Percentiles rank a stretch among this genome's conserved stretches.
phyloP scores from a whole-genome alignment of 1,284 basidiomycete species.

The Mixia osmundae region DNA sequence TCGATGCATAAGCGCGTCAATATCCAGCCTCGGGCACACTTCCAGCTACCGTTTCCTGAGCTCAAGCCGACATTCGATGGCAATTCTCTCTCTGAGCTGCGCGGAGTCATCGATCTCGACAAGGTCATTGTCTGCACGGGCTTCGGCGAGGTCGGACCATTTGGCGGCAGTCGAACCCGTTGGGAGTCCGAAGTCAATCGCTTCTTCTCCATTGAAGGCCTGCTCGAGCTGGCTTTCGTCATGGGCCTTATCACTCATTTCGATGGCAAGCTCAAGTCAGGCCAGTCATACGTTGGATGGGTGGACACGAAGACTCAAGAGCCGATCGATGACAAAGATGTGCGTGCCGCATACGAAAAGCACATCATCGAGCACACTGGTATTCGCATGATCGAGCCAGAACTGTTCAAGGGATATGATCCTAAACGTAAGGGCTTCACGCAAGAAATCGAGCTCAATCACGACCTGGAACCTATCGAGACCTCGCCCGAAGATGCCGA shows the following conservation, averaged over 20 bases:
- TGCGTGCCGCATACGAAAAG: conserved; percentile 79
- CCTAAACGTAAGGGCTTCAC: conserved; percentile 91
- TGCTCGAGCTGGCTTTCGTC: conserved; percentile 98
- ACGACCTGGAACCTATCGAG: conserved; percentile 91
- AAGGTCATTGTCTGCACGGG: conserved; percentile 90
- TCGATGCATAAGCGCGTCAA: conserved; percentile 76
- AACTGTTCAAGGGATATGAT: conserved; percentile 90
- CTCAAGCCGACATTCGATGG: conserved; percentile 23
- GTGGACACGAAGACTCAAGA: conserved; percentile 84
- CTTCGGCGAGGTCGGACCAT: conserved; percentile 94
- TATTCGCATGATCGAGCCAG: conserved; percentile 87
- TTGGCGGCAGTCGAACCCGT: conserved; percentile 92
- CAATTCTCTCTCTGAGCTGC: conserved; percentile 31
- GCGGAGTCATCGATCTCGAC: conserved; percentile 74
- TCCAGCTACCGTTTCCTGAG: conserved; percentile 77
- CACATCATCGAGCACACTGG: conserved; percentile 82
- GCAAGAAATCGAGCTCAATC: conserved; percentile 87
- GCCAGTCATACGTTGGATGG: conserved; percentile 86
- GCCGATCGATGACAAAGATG: conserved; percentile 96
- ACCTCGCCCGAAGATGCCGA: conserved; percentile 71
- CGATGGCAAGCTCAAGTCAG: conserved; percentile 81
- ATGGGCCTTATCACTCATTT: conserved; percentile 98
- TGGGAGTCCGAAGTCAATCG: conserved; percentile 98
- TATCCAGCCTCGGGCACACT: conserved; percentile 87
- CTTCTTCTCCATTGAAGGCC: conserved; percentile 83